These are phyloP conservation scores for Pythium dissimile DNA, from an alignment of 352 stramenopile species.

Conservation along the genomic window DNA sequence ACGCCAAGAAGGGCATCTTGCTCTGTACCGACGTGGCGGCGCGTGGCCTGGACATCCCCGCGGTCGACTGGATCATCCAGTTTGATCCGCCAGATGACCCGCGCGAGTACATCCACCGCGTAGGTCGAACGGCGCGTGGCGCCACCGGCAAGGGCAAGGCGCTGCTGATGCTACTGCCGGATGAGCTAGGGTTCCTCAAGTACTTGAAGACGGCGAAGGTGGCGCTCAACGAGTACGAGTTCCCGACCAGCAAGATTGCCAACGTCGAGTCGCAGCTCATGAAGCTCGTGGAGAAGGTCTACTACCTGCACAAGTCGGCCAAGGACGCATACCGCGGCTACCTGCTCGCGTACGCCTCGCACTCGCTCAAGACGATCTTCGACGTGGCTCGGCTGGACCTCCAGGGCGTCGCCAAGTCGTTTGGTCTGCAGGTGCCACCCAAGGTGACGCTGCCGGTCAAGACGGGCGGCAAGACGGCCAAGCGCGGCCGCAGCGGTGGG, in stretches of 20 bases:
- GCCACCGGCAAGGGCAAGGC: constrained; percentile 90
- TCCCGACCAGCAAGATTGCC: constrained; percentile 96
- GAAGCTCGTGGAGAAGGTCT: constrained; percentile 98
- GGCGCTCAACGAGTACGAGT: constrained; percentile 99
- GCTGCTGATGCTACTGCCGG: constrained; percentile 96
- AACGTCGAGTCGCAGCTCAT: constrained; percentile 98
- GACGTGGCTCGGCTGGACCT: constrained; percentile 97
- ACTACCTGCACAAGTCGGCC: constrained; percentile 97
- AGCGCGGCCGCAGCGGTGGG: constrained; percentile 45
- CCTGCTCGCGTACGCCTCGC: constrained; percentile 96
- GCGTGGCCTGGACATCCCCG: constrained; percentile 95
- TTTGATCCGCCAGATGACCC: constrained; percentile 99
- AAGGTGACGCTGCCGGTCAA: constrained; percentile 95
- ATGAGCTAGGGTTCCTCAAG: constrained; percentile 97
- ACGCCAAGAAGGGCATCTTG: constrained; percentile 95
- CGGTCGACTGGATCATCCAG: constrained; percentile 99
- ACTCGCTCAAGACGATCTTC: constrained; percentile 98
- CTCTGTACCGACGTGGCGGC: constrained; percentile 98
- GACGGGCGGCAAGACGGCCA: constrained; percentile 71
- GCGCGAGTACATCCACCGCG: constrained; percentile 97
- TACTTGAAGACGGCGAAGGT: constrained; percentile 98
- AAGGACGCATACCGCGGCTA: constrained; percentile 98
- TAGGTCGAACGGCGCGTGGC: constrained; percentile 85
- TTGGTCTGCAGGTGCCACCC: constrained; percentile 96
- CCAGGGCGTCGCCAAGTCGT: constrained; percentile 94